phyloP scores from a whole-genome alignment of 2,329 filamentous ascomycete species.

The Paracoccidioides brasiliensis region DNA sequence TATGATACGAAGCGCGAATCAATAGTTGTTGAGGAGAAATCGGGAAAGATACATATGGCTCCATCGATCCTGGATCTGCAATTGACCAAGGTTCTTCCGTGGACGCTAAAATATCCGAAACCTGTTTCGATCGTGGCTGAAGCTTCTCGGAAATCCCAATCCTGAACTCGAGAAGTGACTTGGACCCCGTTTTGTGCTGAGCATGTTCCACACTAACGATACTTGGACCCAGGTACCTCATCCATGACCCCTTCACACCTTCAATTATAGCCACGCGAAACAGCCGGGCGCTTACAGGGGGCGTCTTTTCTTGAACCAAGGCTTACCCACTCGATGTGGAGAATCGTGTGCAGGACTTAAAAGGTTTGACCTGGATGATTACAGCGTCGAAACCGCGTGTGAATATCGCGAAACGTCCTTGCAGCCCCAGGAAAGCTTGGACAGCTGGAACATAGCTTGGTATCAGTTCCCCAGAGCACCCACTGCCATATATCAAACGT shows the following conservation, averaged over 20 bases:
- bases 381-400: not conserved
- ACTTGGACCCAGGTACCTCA: not conserved
- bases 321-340: not conserved
- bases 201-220: not conserved
- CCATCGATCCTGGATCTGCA: not conserved
- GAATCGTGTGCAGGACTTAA: not conserved
- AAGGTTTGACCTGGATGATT: not conserved
- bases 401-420: not conserved
- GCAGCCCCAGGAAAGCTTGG: not conserved
- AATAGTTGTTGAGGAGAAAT: not conserved
- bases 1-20: slow-evolving; percentile 1
- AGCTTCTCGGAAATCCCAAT: not conserved
- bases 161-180: not conserved
- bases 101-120: slow-evolving; percentile 1
- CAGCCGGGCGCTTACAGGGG: not conserved
- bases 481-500: not conserved
- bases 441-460: not conserved
- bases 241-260: not conserved
- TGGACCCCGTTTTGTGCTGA: not conserved
- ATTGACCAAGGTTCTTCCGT: not conserved
- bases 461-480: not conserved
- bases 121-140: not conserved
- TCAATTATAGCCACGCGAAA: not conserved
- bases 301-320: not conserved
- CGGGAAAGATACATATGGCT: not conserved